Evolutionary conservation across 768 basidiomycete species (phyloP), one percentile per base, ranked within the genome.

Genomic region (Filobasidium floriforme): DNA sequence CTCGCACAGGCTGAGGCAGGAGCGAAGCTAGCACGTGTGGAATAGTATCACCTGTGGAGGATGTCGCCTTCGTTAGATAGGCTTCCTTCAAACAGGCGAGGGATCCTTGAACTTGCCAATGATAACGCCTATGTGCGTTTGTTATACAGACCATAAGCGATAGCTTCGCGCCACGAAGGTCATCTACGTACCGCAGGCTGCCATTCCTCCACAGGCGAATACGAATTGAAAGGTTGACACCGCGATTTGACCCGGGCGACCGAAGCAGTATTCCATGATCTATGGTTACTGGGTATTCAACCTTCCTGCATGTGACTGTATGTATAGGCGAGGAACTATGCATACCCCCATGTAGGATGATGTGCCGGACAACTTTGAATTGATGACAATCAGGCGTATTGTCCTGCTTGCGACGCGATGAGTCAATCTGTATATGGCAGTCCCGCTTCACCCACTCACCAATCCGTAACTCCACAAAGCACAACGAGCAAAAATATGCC

Each of bases 181-280:
- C 4, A 37, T 9, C 3, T 28, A 32, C 54, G 12, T 32, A 57
- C 54, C 54, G 29, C 54, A 57, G 4, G 54, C 54, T 24, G 54
- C 54, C 54, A 57, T 57, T 62, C 92, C 93, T 73, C 96, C 96
- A 70, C 96, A 96, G 9, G 96, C 96, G 75, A 99, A 98, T 3
- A 92, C 82, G 75, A 99, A 98, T 76, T 98, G 96, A 76, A 99
- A 98, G 77, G 97, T 88, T 0, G 93, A 94, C 19, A 96, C 90
- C 0, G 90, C 90, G 1, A 90, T 90, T 61, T 91, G 85, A n/a
- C 96, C 96, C 62, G 86, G 87, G 14, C 85, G 78, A 7, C 96
- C 96, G 78, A 93, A 99, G 78, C 90, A 93, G 60, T 86, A 88
- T 75, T 89, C 82, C 92, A 97, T 94, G 63, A 96, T 88, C 71